Base-by-base conservation (phyloP, 305 asterid genomes). In the Petunia hybrid region DNA sequence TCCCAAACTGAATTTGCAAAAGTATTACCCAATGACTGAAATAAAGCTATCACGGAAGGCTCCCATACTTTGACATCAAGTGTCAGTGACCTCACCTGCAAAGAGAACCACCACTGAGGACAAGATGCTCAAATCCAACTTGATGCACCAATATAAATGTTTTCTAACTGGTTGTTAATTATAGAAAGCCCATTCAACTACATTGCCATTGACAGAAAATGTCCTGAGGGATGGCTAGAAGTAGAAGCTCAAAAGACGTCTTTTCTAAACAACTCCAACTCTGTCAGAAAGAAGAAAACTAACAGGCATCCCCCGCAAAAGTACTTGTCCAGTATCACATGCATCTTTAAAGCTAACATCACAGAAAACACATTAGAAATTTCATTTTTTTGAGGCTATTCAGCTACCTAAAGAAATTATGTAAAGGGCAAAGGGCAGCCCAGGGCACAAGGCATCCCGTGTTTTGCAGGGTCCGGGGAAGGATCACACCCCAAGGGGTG, bases 61-160 rank as follows among this genome's bases (percentile, higher is more conserved):
- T 97, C 99, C 99, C 99, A 97, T 10, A 93, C 97, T 90, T 91
- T 97, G 77, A 97, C 98, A 86, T 97, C 99, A 51, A 97, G 99
- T 74, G 99, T 97, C 85, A 97, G 87, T 53, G 99, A 97, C 87
- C 99, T 90, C 78, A 97, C 99, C 99, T 97, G 88, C 87, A 87
- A 78, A 85, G 53, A 67, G 59, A 82, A 68, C 71, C 12, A 55
- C 55, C 62, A 81, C 57, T 71, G 41, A 79, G 57, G 82, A 55
- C 76, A 65, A 79, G 64, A 79, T 79, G 67, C 38, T 45, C 55
- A 76, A 55, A 81, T 63, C 43, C n/a, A 77, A 62, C 62, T 48
- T n/a, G 38, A 74, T 55, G 79, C 65, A 74, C 65, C 65, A 74
- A 14, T 74, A 74, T 55, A 55, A 74, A 53, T 74, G 62, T 74